phyloP scores from a whole-genome alignment of 1,139 yeast genomes.

The Candida pseudoviswanathii region DNA sequence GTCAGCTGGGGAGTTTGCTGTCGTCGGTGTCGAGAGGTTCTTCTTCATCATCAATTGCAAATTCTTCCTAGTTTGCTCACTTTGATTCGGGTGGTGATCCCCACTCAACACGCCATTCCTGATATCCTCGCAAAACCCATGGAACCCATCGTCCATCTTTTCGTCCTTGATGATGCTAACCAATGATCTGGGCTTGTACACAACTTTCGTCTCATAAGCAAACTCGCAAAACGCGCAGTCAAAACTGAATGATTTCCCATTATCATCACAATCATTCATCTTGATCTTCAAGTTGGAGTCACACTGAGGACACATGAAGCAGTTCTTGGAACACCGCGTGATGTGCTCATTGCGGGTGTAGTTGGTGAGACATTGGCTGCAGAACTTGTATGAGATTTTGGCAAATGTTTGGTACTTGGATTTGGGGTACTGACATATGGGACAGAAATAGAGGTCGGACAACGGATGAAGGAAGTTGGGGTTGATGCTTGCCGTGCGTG shows the following conservation, averaged over 20 bases:
- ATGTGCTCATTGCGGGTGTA: conserved; percentile 26
- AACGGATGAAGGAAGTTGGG: conserved; percentile 9
- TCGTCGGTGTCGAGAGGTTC: conserved; percentile 19
- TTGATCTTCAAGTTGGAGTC: conserved; percentile 27
- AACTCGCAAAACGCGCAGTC: conserved; percentile 36
- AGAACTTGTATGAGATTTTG: conserved; percentile 32
- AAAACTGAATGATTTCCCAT: conserved; percentile 39
- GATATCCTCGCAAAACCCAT: conserved; percentile 13
- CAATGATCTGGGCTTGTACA: conserved; percentile 39
- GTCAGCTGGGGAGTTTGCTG: conserved; percentile 21
- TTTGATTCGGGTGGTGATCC: not conserved
- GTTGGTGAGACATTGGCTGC: conserved; percentile 41
- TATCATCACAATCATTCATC: conserved; percentile 25
- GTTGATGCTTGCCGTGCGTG: conserved; percentile 2
- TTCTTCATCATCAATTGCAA: conserved; percentile 9
- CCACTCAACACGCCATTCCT: conserved; percentile 10
- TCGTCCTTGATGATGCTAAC: conserved; percentile 28
- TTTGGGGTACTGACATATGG: conserved; percentile 35
- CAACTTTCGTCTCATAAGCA: conserved; percentile 28
- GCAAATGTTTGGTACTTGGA: conserved; percentile 30
- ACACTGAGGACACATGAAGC: conserved; percentile 45
- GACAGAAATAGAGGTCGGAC: conserved; percentile 37
- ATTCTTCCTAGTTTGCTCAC: conserved; percentile 11
- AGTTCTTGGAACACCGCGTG: conserved; percentile 34
- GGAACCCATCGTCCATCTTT: conserved; percentile 14